These are phyloP conservation scores for Pichia thaimueangensis DNA, from an alignment of 805 yeast species.

Conservation along the genomic window DNA sequence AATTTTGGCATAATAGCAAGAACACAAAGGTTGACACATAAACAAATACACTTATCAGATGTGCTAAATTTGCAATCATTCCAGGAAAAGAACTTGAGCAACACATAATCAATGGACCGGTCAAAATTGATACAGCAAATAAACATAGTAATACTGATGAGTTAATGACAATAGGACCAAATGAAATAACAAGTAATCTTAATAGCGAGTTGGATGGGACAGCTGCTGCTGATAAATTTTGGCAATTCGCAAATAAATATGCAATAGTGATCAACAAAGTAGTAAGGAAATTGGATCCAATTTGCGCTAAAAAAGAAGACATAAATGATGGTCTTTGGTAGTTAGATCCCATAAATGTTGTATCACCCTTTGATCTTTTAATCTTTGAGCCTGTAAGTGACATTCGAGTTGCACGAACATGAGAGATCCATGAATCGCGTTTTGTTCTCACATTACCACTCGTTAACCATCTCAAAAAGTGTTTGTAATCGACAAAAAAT, in stretches of 20 bases:
- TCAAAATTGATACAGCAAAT: constrained; percentile 38
- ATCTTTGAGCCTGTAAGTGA: constrained; percentile 52
- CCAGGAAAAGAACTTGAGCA: constrained; percentile 43
- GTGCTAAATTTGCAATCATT: constrained; percentile 50
- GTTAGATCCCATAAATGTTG: constrained; percentile 37
- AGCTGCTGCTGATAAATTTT: constrained; percentile 35
- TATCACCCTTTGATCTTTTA: constrained; percentile 32
- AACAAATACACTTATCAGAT: constrained; percentile 43
- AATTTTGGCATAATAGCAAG: constrained; percentile 62
- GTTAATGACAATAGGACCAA: constrained; percentile 44
- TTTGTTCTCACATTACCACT: constrained; percentile 41
- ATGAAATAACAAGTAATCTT: constrained; percentile 38
- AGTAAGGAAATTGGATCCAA: constrained; percentile 33
- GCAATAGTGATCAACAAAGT: constrained; percentile 36
- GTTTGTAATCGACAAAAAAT: constrained; percentile 62
- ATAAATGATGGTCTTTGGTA: constrained; percentile 36
- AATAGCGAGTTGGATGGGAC: constrained; percentile 36
- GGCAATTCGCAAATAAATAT: constrained; percentile 49
- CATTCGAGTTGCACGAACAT: constrained; percentile 44
- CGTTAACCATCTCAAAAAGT: constrained; percentile 45
- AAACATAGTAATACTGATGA: constrained; percentile 33
- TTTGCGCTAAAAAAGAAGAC: constrained; percentile 36
- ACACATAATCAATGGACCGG: constrained; percentile 46
- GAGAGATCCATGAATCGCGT: constrained; percentile 40
- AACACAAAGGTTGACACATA: constrained; percentile 54